Evolutionary conservation across 495 filamentous ascomycete species (phyloP), one percentile per base, ranked within the genome.

Genomic region (Lophiotrema nucula): DNA sequence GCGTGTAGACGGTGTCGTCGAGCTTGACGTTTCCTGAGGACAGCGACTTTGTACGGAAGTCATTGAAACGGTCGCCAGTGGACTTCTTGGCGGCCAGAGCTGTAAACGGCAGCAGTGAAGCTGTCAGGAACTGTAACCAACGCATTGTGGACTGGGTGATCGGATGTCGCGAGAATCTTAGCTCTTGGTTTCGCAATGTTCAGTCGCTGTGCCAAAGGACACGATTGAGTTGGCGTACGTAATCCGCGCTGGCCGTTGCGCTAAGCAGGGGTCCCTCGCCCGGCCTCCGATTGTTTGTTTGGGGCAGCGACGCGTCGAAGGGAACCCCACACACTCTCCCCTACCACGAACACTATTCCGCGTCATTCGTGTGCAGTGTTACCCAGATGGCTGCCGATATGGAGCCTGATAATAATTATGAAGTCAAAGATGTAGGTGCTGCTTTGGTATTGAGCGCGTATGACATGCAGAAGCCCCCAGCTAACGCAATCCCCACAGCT

Each of bases 11-110:
- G 5, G 75, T 62, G 70, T 95, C 90, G 70, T 84, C 77, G 58
- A 99, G 80, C 74, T 89, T 81, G 65, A 97, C 62, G 2, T 90
- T 85, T 22, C 80, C 66, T 0, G 82, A 83, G 24, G 84, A 76
- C 49, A 83, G 79, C 33, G 88, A 81, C 64, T 88, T 82, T 46
- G 79, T 60, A 66, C 87, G 82, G 74, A 87, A 91, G 49, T 77
- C 74, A 43, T 81, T 68, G 73, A 95, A 96, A 47, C 76, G 82
- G 48, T 72, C 75, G 50, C 68, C 72, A 46, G 77, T 66, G 27
- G 79, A 53, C 64, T 76, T 79, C 68, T 83, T 86, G 55, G 84
- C 80, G 52, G 79, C 78, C 62, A 83, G 64, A 68, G 75, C 74
- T 54, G 81, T 59, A 66, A 81, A 65, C 66, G 76, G 61, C 67